Evolutionary conservation across 495 filamentous ascomycete species (phyloP).

Genomic region (Xylaria scruposa): DNA sequence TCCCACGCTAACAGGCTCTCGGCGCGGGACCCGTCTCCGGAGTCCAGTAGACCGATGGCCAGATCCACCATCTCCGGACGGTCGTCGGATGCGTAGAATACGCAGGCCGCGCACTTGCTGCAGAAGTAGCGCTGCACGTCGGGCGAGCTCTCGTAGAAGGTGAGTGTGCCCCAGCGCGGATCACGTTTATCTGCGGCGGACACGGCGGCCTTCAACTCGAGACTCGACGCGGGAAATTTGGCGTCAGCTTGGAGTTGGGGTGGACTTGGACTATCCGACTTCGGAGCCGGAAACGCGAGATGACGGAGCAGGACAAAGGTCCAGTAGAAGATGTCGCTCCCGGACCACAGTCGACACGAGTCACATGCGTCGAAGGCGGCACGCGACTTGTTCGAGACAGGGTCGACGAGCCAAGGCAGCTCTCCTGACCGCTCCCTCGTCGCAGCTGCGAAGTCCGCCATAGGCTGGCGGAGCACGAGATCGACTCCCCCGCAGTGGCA

Average conservation of each 20-base stretch:
- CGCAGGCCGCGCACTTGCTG: conserved; percentile 56
- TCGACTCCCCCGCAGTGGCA: conserved; percentile 61
- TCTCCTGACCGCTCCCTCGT: conserved; percentile 24
- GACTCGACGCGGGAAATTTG: conserved; percentile 29
- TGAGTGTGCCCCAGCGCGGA: conserved; percentile 53
- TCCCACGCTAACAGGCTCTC: conserved; percentile 46
- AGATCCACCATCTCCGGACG: conserved; percentile 57
- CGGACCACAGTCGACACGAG: conserved; percentile 56
- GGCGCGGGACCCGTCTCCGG: conserved; percentile 56
- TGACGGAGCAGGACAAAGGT: conserved; percentile 39
- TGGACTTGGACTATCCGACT: neutral
- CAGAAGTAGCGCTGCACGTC: conserved; percentile 61
- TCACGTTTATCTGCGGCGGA: conserved; percentile 33
- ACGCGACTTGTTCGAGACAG: conserved; percentile 48
- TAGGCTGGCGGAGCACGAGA: conserved; percentile 41
- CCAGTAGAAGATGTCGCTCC: conserved; percentile 57
- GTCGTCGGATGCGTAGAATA: conserved; percentile 55
- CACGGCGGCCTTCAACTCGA: conserved; percentile 34
- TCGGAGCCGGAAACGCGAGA: conserved; percentile 30
- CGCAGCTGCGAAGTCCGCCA: conserved; percentile 27
- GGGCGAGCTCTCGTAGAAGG: conserved; percentile 51
- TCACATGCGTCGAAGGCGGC: conserved; percentile 56
- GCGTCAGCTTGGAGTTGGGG: neutral
- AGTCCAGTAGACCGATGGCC: conserved; percentile 56
- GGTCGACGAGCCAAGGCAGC: conserved; percentile 50